Conservation (phyloP, 2,329 filamentous ascomycete species). For the Domatiomyces globalis region DNA sequence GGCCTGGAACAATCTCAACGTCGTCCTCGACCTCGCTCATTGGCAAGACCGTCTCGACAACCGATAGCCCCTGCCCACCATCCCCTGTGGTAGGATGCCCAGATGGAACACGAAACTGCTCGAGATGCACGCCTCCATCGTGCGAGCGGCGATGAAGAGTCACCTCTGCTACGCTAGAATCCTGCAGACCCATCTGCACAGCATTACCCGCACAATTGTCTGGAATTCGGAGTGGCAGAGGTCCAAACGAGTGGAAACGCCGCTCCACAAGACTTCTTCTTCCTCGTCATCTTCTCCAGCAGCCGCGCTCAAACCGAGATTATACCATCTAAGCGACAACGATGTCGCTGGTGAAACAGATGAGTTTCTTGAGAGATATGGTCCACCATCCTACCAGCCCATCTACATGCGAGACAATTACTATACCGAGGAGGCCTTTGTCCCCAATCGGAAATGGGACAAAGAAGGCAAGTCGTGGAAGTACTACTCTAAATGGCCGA, state of each 20-base stretch:
- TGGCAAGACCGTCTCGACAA: conserved; percentile 16
- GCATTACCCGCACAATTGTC: conserved; percentile 14
- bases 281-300: not conserved
- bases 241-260: not conserved
- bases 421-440: conserved; percentile 15
- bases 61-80: conserved; percentile 16
- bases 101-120: conserved; percentile 16
- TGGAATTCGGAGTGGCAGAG: conserved; percentile 12
- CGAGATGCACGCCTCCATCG: conserved; percentile 10
- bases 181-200: conserved; percentile 14
- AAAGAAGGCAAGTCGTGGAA: conserved; percentile 12
- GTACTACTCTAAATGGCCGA: conserved; percentile 16
- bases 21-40: conserved; percentile 16
- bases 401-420: conserved; percentile 18
- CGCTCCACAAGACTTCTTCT: not conserved
- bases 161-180: conserved; percentile 12
- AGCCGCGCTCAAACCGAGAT: conserved; percentile 3
- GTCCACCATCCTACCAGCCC: conserved; percentile 14
- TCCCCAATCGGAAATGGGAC: conserved; percentile 18
- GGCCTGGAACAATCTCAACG: conserved; percentile 17
- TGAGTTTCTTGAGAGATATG: conserved; percentile 14
- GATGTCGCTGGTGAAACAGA: conserved; percentile 13
- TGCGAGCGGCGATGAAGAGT: conserved; percentile 10
- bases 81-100: conserved; percentile 12
- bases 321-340: conserved; percentile 14